These are phyloP conservation scores for Hyaloperonospora arabidopsidis DNA, from an alignment of 352 stramenopile genomes.

Conservation along the genomic window DNA sequence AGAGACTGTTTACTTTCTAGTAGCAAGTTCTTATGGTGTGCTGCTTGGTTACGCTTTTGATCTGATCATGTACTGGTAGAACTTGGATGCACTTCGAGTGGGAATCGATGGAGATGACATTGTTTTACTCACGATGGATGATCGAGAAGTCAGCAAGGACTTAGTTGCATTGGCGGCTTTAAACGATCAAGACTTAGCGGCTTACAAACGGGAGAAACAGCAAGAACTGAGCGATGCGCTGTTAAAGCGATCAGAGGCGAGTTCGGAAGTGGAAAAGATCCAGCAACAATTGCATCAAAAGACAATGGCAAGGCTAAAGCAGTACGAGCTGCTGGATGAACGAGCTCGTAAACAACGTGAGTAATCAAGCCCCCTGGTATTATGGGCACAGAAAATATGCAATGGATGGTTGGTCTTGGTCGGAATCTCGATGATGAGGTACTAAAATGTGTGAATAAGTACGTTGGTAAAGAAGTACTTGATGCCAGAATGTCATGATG, in stretches of 20 bases:
- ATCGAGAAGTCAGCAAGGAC: background rate
- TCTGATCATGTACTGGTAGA: constrained; percentile 12
- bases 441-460: no score
- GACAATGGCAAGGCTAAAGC: constrained; percentile 41
- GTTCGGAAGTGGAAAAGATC: constrained; percentile 39
- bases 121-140: constrained; percentile 24
- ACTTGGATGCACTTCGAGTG: constrained; percentile 33
- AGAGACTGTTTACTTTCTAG: background rate
- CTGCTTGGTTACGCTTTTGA: no score
- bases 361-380: no score
- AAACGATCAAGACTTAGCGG: constrained; percentile 19
- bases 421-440: no score
- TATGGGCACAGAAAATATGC: no score
- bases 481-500: no score
- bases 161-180: constrained; percentile 15
- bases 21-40: background rate
- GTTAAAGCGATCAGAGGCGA: constrained; percentile 24
- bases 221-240: constrained; percentile 35
- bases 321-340: constrained; percentile 22
- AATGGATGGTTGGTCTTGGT: no score
- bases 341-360: constrained; percentile 12
- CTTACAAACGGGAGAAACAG: constrained; percentile 40
- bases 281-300: constrained; percentile 50
- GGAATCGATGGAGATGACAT: constrained; percentile 39
- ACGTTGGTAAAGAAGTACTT: no score